A percentile compares a stretch with the other conserved stretches of the same genome.
These are phyloP conservation scores for Coemansia sp. DNA, from an alignment of 192 early-diverging fungal genomes.

Conservation along the genomic window DNA sequence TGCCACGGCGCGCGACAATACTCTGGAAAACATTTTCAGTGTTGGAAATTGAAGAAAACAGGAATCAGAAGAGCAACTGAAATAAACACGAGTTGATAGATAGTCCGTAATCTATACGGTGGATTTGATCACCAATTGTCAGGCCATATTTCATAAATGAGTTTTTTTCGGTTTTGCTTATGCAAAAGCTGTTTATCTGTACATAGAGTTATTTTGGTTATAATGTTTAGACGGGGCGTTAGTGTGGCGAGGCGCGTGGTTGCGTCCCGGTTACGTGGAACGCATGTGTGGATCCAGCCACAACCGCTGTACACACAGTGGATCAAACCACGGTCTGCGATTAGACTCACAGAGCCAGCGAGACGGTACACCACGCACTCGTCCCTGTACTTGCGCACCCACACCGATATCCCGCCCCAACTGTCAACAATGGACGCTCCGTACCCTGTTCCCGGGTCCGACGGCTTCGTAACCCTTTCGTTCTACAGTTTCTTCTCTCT, in stretches of 20 bases:
- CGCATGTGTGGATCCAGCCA: too few relatives aligned
- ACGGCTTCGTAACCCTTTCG: slow-evolving; percentile 42
- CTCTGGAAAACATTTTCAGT: slow-evolving; percentile 25
- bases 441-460: slow-evolving; percentile 25
- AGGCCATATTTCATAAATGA: too few relatives aligned
- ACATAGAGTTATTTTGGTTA: too few relatives aligned
- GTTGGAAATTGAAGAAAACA: neutral
- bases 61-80: neutral
- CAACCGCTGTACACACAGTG: too few relatives aligned
- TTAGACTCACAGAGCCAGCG: neutral
- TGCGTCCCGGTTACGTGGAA: too few relatives aligned
- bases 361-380: neutral
- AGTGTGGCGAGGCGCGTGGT: too few relatives aligned
- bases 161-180: too few relatives aligned
- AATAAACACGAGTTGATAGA: neutral
- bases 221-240: too few relatives aligned
- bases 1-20: slow-evolving; percentile 24
- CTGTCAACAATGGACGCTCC: slow-evolving; percentile 37
- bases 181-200: too few relatives aligned
- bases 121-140: too few relatives aligned
- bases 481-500: slow-evolving; percentile 51
- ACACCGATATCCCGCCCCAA: slow-evolving; percentile 3
- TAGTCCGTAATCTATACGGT: too few relatives aligned
- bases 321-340: too few relatives aligned
- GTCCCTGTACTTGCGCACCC: neutral